A percentile compares a stretch with the other conserved stretches of the same genome.
Conservation (phyloP, 495 filamentous ascomycete genomes). For the Aspergillus diversus region DNA sequence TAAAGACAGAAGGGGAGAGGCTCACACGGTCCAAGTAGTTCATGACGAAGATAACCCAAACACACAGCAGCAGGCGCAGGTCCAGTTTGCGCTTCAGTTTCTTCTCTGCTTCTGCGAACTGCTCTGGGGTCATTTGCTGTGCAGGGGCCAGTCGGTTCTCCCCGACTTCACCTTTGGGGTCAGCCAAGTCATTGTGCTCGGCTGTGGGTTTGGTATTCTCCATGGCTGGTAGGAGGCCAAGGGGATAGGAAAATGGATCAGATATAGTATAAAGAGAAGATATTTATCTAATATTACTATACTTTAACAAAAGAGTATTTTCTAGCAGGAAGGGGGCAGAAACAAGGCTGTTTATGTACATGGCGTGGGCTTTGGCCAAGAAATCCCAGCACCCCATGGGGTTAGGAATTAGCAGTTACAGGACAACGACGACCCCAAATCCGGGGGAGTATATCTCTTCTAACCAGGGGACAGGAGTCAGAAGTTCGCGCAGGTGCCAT, state of each 20-base stretch:
- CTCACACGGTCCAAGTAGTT: constrained; percentile 23
- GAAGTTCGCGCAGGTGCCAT: background rate
- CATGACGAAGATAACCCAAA: constrained; percentile 21
- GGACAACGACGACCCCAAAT: background rate
- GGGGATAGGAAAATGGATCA: background rate
- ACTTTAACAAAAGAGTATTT: background rate
- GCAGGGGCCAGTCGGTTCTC: constrained; percentile 17
- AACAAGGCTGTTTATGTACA: background rate
- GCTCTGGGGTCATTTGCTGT: constrained; percentile 16
- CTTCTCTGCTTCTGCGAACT: constrained; percentile 8
- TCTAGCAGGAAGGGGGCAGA: background rate
- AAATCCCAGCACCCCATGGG: background rate
- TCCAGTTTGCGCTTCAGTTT: constrained; percentile 18
- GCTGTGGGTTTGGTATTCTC: background rate
- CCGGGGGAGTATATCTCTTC: background rate
- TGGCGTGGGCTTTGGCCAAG: background rate
- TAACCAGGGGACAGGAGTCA: background rate
- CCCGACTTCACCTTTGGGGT: background rate
- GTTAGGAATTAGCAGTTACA: background rate
- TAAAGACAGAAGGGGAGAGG: background rate
- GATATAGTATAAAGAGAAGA: background rate
- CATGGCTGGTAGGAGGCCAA: background rate
- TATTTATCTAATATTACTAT: background rate
- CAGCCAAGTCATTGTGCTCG: background rate
- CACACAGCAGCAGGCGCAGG: constrained; percentile 13